Evolutionary conservation across 257 asterid species (phyloP).

Genomic region (Solanum raphanifolium): DNA sequence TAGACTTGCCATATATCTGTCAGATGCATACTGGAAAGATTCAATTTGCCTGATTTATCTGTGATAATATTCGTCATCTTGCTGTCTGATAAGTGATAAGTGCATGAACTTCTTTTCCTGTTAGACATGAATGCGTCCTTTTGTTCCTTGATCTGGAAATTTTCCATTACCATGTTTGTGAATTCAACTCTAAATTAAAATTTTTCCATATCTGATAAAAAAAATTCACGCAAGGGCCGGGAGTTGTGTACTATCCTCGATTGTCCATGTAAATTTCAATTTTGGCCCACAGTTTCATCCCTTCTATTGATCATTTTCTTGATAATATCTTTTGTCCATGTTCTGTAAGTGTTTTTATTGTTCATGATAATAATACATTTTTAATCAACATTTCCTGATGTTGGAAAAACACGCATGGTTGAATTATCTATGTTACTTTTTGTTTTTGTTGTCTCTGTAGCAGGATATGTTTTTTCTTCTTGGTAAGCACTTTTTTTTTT

Average conservation of each 20-base stretch:
- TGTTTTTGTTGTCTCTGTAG: not conserved
- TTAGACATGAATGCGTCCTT: constrained; percentile 1
- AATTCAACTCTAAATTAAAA: not conserved
- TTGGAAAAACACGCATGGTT: not conserved
- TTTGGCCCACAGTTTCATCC: not conserved
- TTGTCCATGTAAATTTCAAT: not conserved
- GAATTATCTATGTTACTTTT: not conserved
- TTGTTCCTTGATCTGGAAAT: constrained; percentile 2
- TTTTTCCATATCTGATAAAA: not conserved
- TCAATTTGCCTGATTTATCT: not conserved
- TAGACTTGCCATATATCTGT: not conserved
- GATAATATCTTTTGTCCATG: not conserved
- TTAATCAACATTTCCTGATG: not conserved
- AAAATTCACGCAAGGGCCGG: not conserved
- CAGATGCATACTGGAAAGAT: not conserved
- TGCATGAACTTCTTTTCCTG: not conserved
- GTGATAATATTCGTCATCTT: not conserved
- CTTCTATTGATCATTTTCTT: not conserved
- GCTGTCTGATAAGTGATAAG: not conserved
- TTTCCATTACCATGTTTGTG: not conserved
- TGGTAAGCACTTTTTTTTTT: not conserved
- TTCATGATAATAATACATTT: not conserved
- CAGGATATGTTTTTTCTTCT: not conserved
- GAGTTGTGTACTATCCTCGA: not conserved
- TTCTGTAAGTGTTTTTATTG: not conserved